phyloP scores from a whole-genome alignment of 495 filamentous ascomycete species.

The Penicillium canescens region DNA sequence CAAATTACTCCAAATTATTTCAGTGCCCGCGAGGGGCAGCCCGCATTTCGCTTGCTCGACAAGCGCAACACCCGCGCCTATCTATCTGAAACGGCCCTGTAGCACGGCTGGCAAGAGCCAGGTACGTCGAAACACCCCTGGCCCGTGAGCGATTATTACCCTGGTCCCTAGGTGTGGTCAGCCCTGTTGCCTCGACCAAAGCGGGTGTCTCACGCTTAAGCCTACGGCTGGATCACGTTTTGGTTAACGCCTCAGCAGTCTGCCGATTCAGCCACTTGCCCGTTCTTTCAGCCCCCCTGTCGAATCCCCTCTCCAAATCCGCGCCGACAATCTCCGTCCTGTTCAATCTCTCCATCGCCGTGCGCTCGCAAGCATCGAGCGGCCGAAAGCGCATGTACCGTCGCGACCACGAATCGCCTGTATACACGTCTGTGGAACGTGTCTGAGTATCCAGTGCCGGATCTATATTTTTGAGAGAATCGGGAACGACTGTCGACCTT shows the following conservation, averaged over 20 bases:
- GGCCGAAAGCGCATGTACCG: conserved; percentile 1
- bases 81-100: conserved; percentile 29
- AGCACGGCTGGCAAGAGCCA: conserved; percentile 3
- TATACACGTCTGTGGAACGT: not conserved
- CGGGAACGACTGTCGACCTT: not conserved
- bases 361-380: conserved; percentile 3
- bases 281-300: conserved; percentile 26
- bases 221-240: conserved; percentile 3
- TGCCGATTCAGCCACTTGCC: conserved; percentile 21
- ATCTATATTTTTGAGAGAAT: not conserved
- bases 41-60: conserved; percentile 17
- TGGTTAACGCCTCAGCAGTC: conserved; percentile 13
- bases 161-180: conserved; percentile 3
- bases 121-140: conserved; percentile 17
- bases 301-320: conserved; percentile 24
- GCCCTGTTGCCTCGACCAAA: conserved; percentile 12
- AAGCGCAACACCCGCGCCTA: conserved; percentile 25
- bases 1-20: not conserved
- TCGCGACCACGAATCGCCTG: conserved; percentile 6
- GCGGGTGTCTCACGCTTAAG: conserved; percentile 21
- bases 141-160: conserved; percentile 2
- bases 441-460: conserved; percentile 1
- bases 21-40: conserved; percentile 29
- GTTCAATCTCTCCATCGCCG: not conserved
- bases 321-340: conserved; percentile 10